These are phyloP conservation scores for Pueraria montana DNA, from an alignment of 306 rosid species.

Conservation along the genomic window DNA sequence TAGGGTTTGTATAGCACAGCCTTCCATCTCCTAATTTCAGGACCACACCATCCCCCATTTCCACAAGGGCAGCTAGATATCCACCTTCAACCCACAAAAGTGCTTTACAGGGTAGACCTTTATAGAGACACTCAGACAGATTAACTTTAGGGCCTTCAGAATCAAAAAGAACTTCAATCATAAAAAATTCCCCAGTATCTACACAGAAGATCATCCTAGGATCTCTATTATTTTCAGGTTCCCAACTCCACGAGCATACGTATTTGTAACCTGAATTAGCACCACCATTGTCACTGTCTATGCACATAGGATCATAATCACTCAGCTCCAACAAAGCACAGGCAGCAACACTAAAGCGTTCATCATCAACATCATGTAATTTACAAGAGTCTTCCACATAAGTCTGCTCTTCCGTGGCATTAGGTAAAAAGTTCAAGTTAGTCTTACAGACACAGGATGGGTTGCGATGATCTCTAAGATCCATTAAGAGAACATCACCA, in stretches of 20 bases:
- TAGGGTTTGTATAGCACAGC: constrained; percentile 68
- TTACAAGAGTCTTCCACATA: constrained; percentile 77
- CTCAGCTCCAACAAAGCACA: constrained; percentile 89
- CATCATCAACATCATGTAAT: constrained; percentile 89
- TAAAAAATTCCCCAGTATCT: constrained; percentile 88
- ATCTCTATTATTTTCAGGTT: constrained; percentile 66
- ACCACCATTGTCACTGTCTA: constrained; percentile 73
- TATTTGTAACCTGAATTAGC: constrained; percentile 65
- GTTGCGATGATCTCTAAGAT: constrained; percentile 75
- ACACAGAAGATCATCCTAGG: constrained; percentile 78
- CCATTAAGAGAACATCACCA: constrained; percentile 92
- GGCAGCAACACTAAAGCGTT: constrained; percentile 87
- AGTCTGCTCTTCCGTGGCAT: constrained; percentile 74
- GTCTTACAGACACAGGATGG: constrained; percentile 77
- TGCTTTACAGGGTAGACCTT: constrained; percentile 79
- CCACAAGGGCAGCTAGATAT: constrained; percentile 82
- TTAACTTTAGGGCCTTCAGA: constrained; percentile 68
- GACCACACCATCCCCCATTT: constrained; percentile 97
- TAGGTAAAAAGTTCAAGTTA: constrained; percentile 69
- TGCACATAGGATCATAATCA: constrained; percentile 94
- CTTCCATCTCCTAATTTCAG: constrained; percentile 81
- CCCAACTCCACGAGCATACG: constrained; percentile 96
- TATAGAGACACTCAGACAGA: constrained; percentile 88
- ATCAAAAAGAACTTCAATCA: constrained; percentile 75
- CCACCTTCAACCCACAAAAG: constrained; percentile 94